phyloP scores from a whole-genome alignment of 441 rosid species.

The Daphne laureola region DNA sequence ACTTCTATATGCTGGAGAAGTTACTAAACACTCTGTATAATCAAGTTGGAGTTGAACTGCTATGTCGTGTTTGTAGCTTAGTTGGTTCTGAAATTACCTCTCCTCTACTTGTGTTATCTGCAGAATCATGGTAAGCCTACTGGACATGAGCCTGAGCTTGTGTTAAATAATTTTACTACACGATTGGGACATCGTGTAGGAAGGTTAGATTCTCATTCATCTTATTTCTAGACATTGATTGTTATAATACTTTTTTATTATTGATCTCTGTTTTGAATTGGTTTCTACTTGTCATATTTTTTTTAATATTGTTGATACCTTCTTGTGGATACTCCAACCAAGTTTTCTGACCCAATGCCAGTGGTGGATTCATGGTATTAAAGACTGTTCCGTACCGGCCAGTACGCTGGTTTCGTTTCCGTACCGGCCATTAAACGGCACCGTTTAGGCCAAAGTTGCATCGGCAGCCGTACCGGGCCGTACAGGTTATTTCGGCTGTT shows the following conservation, averaged over 20 bases:
- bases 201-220: slow-evolving; percentile 35
- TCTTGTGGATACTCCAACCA: not conserved
- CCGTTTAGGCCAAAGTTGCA: no score
- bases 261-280: not conserved
- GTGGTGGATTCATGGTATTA: not conserved
- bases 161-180: slow-evolving; percentile 76
- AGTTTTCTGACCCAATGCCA: slow-evolving; percentile 8
- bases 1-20: no score
- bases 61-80: not conserved
- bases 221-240: not conserved
- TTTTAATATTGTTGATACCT: not conserved
- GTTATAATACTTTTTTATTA: not conserved
- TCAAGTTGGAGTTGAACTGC: not conserved
- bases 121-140: slow-evolving; percentile 96
- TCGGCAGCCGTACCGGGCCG: no score
- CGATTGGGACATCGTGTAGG: slow-evolving; percentile 89
- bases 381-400: no score
- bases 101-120: slow-evolving; percentile 3
- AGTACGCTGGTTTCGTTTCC: no score
- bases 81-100: not conserved
- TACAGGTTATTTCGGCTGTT: no score
- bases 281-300: not conserved
- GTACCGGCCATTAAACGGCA: no score
- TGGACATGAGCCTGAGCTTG: slow-evolving; percentile 77
- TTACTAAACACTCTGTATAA: no score